These are phyloP conservation scores for Fusarium globosum DNA, from an alignment of 2,329 filamentous ascomycete species.

Conservation along the genomic window DNA sequence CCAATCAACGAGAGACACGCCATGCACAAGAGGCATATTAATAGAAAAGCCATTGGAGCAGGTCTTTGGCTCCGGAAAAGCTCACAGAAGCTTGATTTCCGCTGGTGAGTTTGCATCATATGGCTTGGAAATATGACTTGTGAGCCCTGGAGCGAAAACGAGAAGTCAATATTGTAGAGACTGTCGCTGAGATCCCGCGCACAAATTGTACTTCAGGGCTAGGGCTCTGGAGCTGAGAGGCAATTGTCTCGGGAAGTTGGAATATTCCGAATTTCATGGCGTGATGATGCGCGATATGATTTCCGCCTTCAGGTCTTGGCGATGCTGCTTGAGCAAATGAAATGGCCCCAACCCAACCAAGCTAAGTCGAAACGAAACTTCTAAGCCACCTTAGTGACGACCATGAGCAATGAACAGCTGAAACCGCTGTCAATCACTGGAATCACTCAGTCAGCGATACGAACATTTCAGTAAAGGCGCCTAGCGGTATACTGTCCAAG, in stretches of 20 bases:
- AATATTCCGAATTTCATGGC: not conserved
- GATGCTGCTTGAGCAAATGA: not conserved
- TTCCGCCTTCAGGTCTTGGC: constrained; percentile 11
- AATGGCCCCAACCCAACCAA: not conserved
- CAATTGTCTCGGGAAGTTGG: not conserved
- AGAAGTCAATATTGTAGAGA: not conserved
- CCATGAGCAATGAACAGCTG: not conserved
- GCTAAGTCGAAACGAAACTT: constrained; percentile 13
- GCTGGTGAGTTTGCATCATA: fast-evolving
- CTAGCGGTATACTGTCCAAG: too few relatives aligned
- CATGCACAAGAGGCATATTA: not conserved
- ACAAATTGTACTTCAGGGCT: not conserved
- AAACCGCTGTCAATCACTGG: too few relatives aligned
- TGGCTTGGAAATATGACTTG: too few relatives aligned
- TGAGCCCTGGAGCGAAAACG: not conserved
- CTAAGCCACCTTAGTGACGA: constrained; percentile 41
- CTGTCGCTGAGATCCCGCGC: fast-evolving
- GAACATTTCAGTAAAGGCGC: not conserved
- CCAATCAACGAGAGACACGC: constrained; percentile 18
- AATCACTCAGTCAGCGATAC: not conserved
- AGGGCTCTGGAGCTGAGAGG: not conserved
- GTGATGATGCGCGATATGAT: not conserved
- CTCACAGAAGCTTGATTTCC: not conserved
- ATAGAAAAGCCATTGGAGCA: constrained; percentile 11
- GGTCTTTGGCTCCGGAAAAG: not conserved